Evolutionary conservation across 345 rosid genomes (phyloP).

Genomic region (Lagerstroemia speciosa): DNA sequence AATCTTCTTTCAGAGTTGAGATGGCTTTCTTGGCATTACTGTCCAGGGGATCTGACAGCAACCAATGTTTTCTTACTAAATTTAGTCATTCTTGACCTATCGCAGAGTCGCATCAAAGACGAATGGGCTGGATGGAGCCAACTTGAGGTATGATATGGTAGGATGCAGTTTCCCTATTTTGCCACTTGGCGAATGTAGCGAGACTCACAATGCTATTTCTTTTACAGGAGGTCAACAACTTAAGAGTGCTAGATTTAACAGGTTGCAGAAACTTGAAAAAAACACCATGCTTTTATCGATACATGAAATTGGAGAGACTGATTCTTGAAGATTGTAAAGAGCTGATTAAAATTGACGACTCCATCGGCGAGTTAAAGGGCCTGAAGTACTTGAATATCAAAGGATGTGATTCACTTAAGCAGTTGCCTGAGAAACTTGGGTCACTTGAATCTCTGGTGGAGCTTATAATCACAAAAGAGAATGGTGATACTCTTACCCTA

Average conservation of each 20-base stretch:
- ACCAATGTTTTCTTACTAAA: not conserved
- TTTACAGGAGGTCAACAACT: too few species aligned
- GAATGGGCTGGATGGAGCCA: slow-evolving; percentile 5
- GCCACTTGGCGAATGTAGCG: too few species aligned
- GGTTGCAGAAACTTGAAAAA: not conserved
- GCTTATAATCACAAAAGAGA: too few species aligned
- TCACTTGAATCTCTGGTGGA: not conserved
- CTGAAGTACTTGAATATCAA: not conserved
- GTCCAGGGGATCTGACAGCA: not conserved
- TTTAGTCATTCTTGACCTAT: slow-evolving; percentile 4
- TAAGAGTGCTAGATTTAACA: too few species aligned
- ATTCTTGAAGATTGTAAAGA: not conserved
- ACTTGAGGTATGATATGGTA: not conserved
- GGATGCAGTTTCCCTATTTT: too few species aligned
- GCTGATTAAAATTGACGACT: not conserved
- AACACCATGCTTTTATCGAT: not conserved
- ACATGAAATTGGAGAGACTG: not conserved
- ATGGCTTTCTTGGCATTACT: slow-evolving; percentile 2
- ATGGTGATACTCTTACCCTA: too few species aligned
- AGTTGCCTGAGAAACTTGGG: slow-evolving; percentile 5
- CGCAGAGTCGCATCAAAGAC: not conserved
- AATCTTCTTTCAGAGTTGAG: not conserved
- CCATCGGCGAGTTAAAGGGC: not conserved
- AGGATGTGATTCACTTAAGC: not conserved
- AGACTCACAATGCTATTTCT: too few species aligned